Evolutionary conservation across 2,329 filamentous ascomycete species (phyloP), one percentile per base, ranked within the genome.

Genomic region (Fusarium fracticaudum): DNA sequence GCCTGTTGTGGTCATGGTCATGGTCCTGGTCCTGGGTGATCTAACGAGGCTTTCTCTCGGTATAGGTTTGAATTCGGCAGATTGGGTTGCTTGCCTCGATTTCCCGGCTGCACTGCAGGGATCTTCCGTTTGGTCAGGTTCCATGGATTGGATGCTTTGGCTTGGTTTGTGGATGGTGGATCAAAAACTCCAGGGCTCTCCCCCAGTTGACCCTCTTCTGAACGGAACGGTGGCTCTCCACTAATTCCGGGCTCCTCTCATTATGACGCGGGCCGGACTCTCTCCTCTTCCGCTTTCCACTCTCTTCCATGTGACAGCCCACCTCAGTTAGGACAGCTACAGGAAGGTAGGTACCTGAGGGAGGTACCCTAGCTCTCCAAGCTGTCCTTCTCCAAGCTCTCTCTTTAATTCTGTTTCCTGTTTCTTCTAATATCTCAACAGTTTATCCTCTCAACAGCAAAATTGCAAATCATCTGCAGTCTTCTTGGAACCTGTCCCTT

Each of bases 271-370:
- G 53, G 58, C 61, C 38, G 35, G 63, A 38, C 33, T 65, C 65
- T 68, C 55, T 48, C 61, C 70, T 73, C 71, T 74, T 72, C 59
- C 54, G 53, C 59, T 50, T 75, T 73, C 73, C 60, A 75, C 62
- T 54, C 57, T 71, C 62, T 75, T 71, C 73, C 72, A 75, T 75
- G 69, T 75, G 73, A 75, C 69, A 53, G 31, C 31, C 48, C 22
- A 24, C 26, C 15, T 22, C 26, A 29, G 45, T 29, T 18, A 75
- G 54, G 62, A 64, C 64, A 48, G 33, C 24, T 37, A 37, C 20
- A n/a, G 55, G 55, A 59, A 59, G 31, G 31, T 48, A 37, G 26
- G 44, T 48, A 48, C 41, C 55, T 37, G 31, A 22, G 31, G 41
- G 22, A 59, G 15, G 41, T 63, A 69, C 53, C 66, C 57, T 40